Base-by-base conservation (phyloP, 176 grass and related monocot genomes). In the Musa itinerans region DNA sequence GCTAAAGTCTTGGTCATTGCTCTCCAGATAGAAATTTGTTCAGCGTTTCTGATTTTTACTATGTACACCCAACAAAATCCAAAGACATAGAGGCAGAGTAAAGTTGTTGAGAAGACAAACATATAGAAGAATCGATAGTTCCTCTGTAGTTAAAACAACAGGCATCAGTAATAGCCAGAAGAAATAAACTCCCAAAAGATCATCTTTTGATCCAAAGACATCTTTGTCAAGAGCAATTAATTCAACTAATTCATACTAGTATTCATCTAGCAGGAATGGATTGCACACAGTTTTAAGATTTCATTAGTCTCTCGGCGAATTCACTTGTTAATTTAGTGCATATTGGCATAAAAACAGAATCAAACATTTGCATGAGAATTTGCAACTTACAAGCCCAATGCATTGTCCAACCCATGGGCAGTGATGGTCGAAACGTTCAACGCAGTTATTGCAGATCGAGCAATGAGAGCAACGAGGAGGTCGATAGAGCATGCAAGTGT, bases 121-220 rank as follows among this genome's bases (percentile, higher is more conserved):
- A 61, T 61, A 61, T 61, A 61, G 57, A 61, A 61, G 57, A 61
- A 61, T 21, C 57, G 57, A n/a, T 61, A 61, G 57, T 61, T 61
- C 15, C 57, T 17, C 57, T 61, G 57, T 17, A 61, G 17, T 17
- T 9, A 61, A 19, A 61, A 61, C 57, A 43, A 43, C 4, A 61
- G n/a, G 14, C n/a, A 1, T 20, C 57, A 61, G 17, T 61, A 61
- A 61, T n/a, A 61, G 57, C 57, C 57, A 61, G 17, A 61, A 8
- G 26, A 61, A 61, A 61, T n/a, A 4, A 20, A n/a, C 8, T 20
- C 57, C n/a, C 57, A 21, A 61, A 19, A 61, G 53, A 61, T 7
- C 57, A 61, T 19, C 17, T 17, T n/a, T n/a, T 21, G 17, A 61
- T 61, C 16, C n/a, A 19, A 15, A 61, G 14, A 15, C 16, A 61